Percentiles rank a stretch among this genome's conserved stretches.
Evolutionary conservation across 805 yeast species (phyloP).

Genomic region (Metschnikowia lochheadii): DNA sequence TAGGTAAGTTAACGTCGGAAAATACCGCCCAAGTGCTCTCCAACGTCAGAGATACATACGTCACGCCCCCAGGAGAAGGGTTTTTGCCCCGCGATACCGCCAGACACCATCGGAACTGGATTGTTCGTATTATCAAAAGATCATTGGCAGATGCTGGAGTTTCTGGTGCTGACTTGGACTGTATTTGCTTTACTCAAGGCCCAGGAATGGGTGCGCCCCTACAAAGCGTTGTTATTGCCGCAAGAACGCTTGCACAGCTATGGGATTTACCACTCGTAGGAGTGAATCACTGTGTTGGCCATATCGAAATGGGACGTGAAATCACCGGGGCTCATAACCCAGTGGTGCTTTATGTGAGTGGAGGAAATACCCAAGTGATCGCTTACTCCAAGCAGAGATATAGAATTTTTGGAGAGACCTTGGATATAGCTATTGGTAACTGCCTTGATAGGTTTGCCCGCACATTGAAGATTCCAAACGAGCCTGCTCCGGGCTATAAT

Average conservation of each 20-base stretch:
- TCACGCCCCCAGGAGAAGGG: constrained; percentile 98
- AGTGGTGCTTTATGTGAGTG: constrained; percentile 93
- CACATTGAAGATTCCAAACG: constrained; percentile 79
- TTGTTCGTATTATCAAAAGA: constrained; percentile 63
- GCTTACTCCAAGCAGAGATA: constrained; percentile 93
- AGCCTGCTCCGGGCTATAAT: constrained; percentile 96
- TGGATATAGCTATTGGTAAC: constrained; percentile 96
- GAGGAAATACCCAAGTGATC: constrained; percentile 97
- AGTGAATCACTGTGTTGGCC: constrained; percentile 97
- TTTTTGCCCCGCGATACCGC: constrained; percentile 96
- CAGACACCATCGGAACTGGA: constrained; percentile 94
- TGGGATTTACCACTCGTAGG: constrained; percentile 88
- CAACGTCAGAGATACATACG: constrained; percentile 92
- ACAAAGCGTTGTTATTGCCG: constrained; percentile 88
- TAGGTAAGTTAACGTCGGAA: constrained; percentile 50
- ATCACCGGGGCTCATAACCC: constrained; percentile 98
- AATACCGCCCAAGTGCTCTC: constrained; percentile 74
- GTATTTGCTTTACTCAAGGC: constrained; percentile 93
- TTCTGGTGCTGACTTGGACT: constrained; percentile 52
- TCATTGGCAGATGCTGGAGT: constrained; percentile 64
- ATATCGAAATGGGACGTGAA: constrained; percentile 98
- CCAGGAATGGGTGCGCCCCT: constrained; percentile 99
- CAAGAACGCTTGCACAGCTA: constrained; percentile 74
- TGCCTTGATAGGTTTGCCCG: constrained; percentile 96
- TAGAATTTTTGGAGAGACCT: constrained; percentile 97